These are phyloP conservation scores for Taphrina populina DNA, from an alignment of 1,139 yeast genomes.

Conservation along the genomic window DNA sequence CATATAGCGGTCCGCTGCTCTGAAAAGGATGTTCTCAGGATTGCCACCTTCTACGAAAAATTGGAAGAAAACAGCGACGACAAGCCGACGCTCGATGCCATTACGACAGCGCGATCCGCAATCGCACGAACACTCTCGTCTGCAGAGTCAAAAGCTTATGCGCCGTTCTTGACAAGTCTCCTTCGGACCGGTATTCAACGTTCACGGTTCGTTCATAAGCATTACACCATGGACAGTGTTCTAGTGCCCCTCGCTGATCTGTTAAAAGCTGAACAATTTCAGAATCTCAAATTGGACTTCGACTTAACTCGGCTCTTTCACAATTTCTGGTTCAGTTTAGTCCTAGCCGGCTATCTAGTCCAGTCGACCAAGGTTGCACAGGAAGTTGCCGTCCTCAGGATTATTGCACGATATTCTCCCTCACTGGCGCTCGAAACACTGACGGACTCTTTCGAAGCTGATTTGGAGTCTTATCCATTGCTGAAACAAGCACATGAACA, in stretches of 20 bases:
- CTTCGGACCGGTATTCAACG: constrained; percentile 13
- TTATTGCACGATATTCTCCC: constrained; percentile 85
- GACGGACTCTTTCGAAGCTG: constrained; percentile 84
- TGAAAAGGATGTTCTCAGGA: constrained; percentile 21
- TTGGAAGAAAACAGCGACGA: background rate
- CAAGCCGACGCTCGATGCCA: background rate
- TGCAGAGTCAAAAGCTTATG: background rate
- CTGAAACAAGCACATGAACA: constrained; percentile 83
- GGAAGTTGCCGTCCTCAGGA: constrained; percentile 54
- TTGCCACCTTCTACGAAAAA: background rate
- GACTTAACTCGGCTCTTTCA: constrained; percentile 54
- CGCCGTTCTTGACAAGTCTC: background rate
- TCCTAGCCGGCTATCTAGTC: constrained; percentile 79
- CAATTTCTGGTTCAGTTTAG: constrained; percentile 92
- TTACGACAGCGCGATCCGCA: background rate
- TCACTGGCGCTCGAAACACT: constrained; percentile 87
- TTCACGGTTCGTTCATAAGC: too few species aligned
- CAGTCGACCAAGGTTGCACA: constrained; percentile 57
- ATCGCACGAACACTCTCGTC: background rate
- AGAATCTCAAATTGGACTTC: background rate
- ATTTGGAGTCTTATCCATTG: constrained; percentile 86
- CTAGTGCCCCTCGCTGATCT: constrained; percentile 7
- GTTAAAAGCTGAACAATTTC: background rate
- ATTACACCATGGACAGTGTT: constrained; percentile 1
- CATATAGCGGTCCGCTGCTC: constrained; percentile 7